A percentile compares a stretch with the other conserved stretches of the same genome.
Conservation (phyloP, 1,139 yeast species). For the Candida pseudoviswanathii region DNA sequence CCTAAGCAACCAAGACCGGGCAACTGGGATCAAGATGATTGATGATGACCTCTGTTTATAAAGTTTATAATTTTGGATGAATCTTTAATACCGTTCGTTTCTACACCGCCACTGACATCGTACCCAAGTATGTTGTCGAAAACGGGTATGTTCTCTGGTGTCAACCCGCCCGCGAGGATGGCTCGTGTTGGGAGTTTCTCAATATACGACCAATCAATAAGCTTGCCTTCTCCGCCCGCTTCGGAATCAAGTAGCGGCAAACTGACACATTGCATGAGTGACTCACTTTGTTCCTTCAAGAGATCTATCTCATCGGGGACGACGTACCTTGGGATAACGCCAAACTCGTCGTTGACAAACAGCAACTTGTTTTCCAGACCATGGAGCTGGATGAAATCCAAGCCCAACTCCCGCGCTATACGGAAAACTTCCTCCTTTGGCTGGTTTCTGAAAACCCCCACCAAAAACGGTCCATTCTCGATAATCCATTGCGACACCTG, state of each 20-base stretch:
- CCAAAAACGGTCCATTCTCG: constrained; percentile 68
- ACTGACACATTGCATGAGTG: constrained; percentile 33
- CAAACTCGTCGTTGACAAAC: constrained; percentile 48
- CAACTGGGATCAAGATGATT: constrained; percentile 97
- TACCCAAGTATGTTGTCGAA: constrained; percentile 68
- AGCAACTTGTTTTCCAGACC: constrained; percentile 73
- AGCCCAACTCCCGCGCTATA: constrained; percentile 46
- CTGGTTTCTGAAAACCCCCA: constrained; percentile 92
- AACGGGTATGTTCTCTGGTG: constrained; percentile 73
- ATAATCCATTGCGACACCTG: constrained; percentile 30
- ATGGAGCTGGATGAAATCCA: constrained; percentile 87
- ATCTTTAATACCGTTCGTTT: constrained; percentile 69
- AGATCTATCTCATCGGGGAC: constrained; percentile 50
- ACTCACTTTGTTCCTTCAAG: constrained; percentile 24
- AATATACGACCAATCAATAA: constrained; percentile 64
- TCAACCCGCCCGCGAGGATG: constrained; percentile 88
- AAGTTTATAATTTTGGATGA: constrained; percentile 58
- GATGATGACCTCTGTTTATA: constrained; percentile 46
- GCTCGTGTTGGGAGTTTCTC: constrained; percentile 44
- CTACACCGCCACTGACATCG: constrained; percentile 97
- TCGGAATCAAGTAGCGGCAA: constrained; percentile 82
- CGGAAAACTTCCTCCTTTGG: constrained; percentile 58
- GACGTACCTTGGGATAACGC: constrained; percentile 75
- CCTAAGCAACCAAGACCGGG: constrained; percentile 90
- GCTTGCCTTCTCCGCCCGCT: constrained; percentile 86